Evolutionary conservation across 352 stramenopile species (phyloP), one percentile per base, ranked within the genome.

Genomic region (Globisporangium uncinulatum): DNA sequence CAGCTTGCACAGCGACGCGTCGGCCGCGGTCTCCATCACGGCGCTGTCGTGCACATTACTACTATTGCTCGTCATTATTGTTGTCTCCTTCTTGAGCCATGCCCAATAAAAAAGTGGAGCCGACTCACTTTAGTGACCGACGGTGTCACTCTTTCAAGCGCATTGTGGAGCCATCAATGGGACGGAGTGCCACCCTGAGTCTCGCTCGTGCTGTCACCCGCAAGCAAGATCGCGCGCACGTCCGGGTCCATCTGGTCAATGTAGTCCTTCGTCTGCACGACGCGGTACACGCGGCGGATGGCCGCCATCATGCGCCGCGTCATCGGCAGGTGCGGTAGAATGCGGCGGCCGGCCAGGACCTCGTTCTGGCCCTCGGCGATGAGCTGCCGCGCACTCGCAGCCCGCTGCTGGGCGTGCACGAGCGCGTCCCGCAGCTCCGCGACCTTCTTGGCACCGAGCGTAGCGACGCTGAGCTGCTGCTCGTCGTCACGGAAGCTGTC

Each of bases 1-100:
- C 14, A 90, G 73, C 63, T 96, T 96, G 67, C 86, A 94, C 13
- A 90, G 68, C 32, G 84, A 92, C 50, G 86, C 86, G 51, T 96
- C 86, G 32, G 73, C 70, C 46, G 84, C 84, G 15, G 86, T 96
- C 60, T 78, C 86, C 63, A 88, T 87, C 51, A 96, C 85, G 15
- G 80, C 80, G 34, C 63, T 54, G 55, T 94, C 85, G 45, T 95
- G 81, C 48, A 44, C 61, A 17, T 44, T 29, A 29, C 24, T 29
- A 29, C 24, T 29, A 29, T 29, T 44, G 54, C 3, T 13, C n/a
- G 37, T 29, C 21, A 36, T 44, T 32, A 15, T 14, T 59, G 21
- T 36, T 29, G 24, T 29, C 4, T 1, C 2, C 24, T 29, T 29
- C 24, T 29, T 29, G 24, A 1, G 24, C 4, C 24, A 29, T 29